Evolutionary conservation across 1,284 basidiomycete species (phyloP).

Genomic region (Naganishia cerealis): DNA sequence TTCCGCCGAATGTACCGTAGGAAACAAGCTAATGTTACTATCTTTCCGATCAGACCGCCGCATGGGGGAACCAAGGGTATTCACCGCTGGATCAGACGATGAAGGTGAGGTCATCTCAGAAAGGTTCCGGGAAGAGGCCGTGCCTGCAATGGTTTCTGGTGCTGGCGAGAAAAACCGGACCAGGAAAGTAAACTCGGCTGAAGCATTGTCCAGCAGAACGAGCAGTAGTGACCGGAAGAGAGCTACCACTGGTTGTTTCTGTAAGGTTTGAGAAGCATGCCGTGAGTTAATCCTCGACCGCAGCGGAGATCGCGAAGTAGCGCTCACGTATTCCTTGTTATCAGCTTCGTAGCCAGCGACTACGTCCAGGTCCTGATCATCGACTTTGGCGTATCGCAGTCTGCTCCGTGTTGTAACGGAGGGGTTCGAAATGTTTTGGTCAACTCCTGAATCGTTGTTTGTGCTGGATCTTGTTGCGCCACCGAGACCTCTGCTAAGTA

Average conservation of each 20-base stretch:
- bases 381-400: slow-evolving; percentile 65
- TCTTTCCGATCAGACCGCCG: slow-evolving; percentile 14
- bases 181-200: slow-evolving; percentile 83
- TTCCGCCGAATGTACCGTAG: background rate
- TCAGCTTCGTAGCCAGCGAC: slow-evolving; percentile 82
- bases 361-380: slow-evolving; percentile 51
- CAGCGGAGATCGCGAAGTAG: background rate
- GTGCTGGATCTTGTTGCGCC: background rate
- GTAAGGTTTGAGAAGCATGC: slow-evolving; percentile 27
- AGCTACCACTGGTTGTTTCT: slow-evolving; percentile 81
- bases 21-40: slow-evolving; percentile 14
- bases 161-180: slow-evolving; percentile 68
- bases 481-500: background rate
- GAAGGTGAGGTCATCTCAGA: background rate
- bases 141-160: background rate
- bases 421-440: slow-evolving; percentile 37
- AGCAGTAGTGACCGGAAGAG: slow-evolving; percentile 78
- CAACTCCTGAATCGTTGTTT: slow-evolving; percentile 9
- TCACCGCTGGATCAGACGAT: background rate
- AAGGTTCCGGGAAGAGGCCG: background rate
- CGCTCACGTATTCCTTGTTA: slow-evolving; percentile 73
- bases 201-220: slow-evolving; percentile 88
- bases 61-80: background rate
- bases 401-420: slow-evolving; percentile 60
- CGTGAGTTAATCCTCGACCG: background rate